These are phyloP conservation scores for Podospora bellae-mahoneyi DNA, from an alignment of 495 filamentous ascomycete species.

Conservation along the genomic window DNA sequence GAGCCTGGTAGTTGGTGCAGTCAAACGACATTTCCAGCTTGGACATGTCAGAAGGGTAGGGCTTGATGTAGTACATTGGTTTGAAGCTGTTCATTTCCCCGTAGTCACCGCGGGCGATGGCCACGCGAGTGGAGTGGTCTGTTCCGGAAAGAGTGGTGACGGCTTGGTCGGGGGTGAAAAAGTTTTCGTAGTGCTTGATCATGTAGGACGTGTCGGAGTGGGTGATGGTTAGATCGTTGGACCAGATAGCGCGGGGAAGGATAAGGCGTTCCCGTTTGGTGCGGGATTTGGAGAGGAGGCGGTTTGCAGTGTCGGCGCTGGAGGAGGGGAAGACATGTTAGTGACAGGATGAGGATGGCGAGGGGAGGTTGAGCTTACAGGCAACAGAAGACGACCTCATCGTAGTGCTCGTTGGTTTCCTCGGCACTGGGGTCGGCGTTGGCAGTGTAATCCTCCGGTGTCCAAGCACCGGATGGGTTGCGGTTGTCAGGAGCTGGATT, in stretches of 20 bases:
- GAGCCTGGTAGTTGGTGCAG: conserved; percentile 79
- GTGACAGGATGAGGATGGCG: background rate
- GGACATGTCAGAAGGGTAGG: conserved; percentile 56
- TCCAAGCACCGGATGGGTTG: conserved; percentile 36
- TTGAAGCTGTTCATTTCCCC: conserved; percentile 42
- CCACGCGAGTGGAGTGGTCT: conserved; percentile 33
- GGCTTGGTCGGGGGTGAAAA: conserved; percentile 47
- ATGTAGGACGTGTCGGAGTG: conserved; percentile 76
- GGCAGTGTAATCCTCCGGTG: conserved; percentile 14
- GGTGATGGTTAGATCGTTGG: conserved; percentile 80
- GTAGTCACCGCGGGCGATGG: conserved; percentile 21
- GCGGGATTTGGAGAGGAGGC: conserved; percentile 59
- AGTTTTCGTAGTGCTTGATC: conserved; percentile 69
- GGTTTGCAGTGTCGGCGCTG: conserved; percentile 65
- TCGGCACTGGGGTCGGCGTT: conserved; percentile 30
- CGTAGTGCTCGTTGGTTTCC: conserved; percentile 48
- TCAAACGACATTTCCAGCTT: conserved; percentile 89
- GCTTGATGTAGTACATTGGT: conserved; percentile 82
- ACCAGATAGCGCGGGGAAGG: conserved; percentile 72
- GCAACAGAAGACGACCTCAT: conserved; percentile 73
- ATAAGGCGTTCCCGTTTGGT: conserved; percentile 63
- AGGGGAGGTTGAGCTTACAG: conserved; percentile 29
- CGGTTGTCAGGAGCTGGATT: conserved; percentile 34
- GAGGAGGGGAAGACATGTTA: background rate
- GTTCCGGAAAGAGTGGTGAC: conserved; percentile 27